Evolutionary conservation across 1,284 basidiomycete genomes (phyloP).

Genomic region (Earliella scabrosa): DNA sequence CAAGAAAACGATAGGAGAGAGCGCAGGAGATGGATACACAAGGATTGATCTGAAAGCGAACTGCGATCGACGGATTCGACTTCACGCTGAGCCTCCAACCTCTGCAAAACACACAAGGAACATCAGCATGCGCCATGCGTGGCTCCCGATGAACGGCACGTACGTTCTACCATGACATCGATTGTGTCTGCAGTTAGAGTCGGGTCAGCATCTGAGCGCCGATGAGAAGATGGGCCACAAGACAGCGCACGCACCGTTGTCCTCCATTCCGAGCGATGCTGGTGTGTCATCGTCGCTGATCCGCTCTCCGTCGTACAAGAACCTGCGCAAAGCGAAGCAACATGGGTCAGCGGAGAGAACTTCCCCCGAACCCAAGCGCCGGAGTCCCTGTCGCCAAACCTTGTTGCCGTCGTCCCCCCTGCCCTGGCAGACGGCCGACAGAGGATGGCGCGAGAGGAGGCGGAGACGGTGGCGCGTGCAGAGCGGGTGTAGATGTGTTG

Average conservation of each 20-base stretch:
- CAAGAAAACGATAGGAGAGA: conserved; percentile 15
- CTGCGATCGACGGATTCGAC: conserved; percentile 2
- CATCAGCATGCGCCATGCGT: not conserved
- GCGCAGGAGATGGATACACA: conserved; percentile 22
- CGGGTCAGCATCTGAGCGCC: conserved; percentile 1
- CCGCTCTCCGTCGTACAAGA: conserved; percentile 85
- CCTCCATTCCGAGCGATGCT: conserved; percentile 83
- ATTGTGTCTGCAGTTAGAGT: conserved; percentile 65
- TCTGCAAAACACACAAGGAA: conserved; percentile 27
- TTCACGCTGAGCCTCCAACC: conserved; percentile 40
- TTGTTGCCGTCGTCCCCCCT: not conserved
- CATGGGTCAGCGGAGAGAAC: conserved; percentile 1
- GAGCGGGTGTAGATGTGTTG: not conserved
- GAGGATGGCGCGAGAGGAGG: not conserved
- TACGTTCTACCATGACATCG: conserved; percentile 93
- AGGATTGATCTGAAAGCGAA: conserved; percentile 1
- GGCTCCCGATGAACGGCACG: conserved; percentile 42
- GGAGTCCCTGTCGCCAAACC: not conserved
- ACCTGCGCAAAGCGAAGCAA: too few species aligned
- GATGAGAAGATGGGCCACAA: not conserved
- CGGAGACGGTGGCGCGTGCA: not conserved
- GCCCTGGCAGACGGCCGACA: not conserved
- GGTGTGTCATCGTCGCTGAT: conserved; percentile 89
- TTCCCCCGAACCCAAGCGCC: not conserved
- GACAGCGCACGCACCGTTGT: conserved; percentile 60